These are phyloP conservation scores for Lophium mytilinum DNA, from an alignment of 495 filamentous ascomycete species.

Conservation along the genomic window DNA sequence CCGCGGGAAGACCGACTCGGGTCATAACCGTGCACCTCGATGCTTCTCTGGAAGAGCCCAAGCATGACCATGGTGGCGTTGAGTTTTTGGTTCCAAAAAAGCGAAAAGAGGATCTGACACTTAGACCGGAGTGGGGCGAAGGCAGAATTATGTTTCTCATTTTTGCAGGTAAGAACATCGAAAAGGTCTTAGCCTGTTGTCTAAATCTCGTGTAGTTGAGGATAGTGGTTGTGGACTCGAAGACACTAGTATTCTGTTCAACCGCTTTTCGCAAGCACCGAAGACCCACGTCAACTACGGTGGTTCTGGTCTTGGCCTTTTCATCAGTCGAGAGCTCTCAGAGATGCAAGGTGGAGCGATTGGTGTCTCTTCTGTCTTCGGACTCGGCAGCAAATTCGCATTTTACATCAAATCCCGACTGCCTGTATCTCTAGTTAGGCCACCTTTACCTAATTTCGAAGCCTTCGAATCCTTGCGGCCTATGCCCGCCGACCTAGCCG, in stretches of 20 bases:
- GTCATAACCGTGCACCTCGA: constrained; percentile 11
- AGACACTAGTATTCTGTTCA: constrained; percentile 23
- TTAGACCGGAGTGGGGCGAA: constrained; percentile 22
- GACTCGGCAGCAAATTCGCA: constrained; percentile 27
- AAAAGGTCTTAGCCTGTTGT: too few species aligned
- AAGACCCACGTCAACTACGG: constrained; percentile 30
- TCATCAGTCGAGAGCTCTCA: constrained; percentile 28
- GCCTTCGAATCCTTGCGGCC: background rate
- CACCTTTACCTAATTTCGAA: background rate
- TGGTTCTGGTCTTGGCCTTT: constrained; percentile 31
- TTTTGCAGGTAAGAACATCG: constrained; percentile 3
- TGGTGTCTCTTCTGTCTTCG: constrained; percentile 24
- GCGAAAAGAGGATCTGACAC: constrained; percentile 16
- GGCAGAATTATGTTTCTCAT: constrained; percentile 25
- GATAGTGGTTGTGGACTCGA: constrained; percentile 32
- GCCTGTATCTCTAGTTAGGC: background rate
- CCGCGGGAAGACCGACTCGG: constrained; percentile 22
- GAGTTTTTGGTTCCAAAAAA: background rate
- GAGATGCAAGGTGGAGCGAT: constrained; percentile 34
- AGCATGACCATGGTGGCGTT: background rate
- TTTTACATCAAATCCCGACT: constrained; percentile 28
- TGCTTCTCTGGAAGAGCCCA: constrained; percentile 2
- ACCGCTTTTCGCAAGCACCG: constrained; percentile 30
- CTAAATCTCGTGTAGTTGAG: constrained; percentile 2
- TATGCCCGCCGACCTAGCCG: background rate